Percentiles rank a stretch among this genome's conserved stretches.
Evolutionary conservation across 2,329 filamentous ascomycete genomes (phyloP).

Genomic region (Fusarium paranaense): DNA sequence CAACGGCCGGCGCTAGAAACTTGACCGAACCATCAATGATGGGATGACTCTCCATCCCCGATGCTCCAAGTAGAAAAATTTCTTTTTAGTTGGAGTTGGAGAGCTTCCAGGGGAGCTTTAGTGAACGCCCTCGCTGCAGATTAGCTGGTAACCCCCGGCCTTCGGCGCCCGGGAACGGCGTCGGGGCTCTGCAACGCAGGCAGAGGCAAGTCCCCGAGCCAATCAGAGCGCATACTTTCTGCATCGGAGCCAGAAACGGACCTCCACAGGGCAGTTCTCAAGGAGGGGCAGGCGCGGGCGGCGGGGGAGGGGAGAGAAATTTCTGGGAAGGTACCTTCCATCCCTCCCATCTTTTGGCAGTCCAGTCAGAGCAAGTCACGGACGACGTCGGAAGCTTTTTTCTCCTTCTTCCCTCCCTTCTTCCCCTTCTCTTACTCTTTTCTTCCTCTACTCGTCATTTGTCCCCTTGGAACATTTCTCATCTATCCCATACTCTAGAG

Average conservation of each 20-base stretch:
- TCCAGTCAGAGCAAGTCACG: constrained; percentile 15
- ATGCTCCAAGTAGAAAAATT: neutral
- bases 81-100: neutral
- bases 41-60: constrained; percentile 21
- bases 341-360: neutral
- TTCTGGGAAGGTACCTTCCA: constrained; percentile 11
- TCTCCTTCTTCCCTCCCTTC: constrained; percentile 6
- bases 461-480: constrained; percentile 24
- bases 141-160: constrained; percentile 32
- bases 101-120: constrained; percentile 15
- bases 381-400: constrained; percentile 25
- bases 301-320: constrained; percentile 33
- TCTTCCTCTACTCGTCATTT: constrained; percentile 22
- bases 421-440: constrained; percentile 6
- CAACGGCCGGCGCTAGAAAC: constrained; percentile 7
- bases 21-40: neutral
- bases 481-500: neutral
- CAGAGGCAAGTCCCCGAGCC: constrained; percentile 9
- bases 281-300: constrained; percentile 28
- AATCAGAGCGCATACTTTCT: constrained; percentile 26
- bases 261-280: constrained; percentile 28
- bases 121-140: constrained; percentile 14
- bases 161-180: constrained; percentile 44
- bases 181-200: constrained; percentile 13
- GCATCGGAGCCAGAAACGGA: constrained; percentile 41